Percentiles rank a stretch among this genome's conserved stretches.
These are phyloP conservation scores for Onygena corvina DNA, from an alignment of 2,329 filamentous ascomycete species.

Conservation along the genomic window DNA sequence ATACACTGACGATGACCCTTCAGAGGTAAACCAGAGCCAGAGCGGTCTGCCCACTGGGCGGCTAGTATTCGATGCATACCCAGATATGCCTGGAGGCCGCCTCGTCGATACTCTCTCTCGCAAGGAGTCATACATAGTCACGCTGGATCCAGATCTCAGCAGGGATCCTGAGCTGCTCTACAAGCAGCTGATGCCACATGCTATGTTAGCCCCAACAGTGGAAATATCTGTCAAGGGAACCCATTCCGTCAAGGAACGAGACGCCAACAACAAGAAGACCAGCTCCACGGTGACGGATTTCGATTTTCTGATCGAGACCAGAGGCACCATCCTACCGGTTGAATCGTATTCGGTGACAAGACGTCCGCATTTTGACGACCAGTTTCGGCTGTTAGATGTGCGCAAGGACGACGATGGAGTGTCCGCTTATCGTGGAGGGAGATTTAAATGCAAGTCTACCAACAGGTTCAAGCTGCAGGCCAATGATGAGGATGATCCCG, in stretches of 20 bases:
- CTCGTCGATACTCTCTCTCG: neutral
- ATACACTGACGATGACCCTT: neutral
- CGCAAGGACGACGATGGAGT: slow-evolving; percentile 19
- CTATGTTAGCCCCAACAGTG: slow-evolving; percentile 26
- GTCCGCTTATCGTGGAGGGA: slow-evolving; percentile 21
- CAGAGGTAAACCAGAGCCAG: neutral
- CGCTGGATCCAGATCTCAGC: slow-evolving; percentile 25
- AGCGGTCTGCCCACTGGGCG: neutral
- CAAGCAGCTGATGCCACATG: slow-evolving; percentile 20
- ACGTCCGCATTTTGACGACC: slow-evolving; percentile 1
- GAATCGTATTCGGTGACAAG: neutral
- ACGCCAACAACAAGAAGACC: slow-evolving; percentile 16
- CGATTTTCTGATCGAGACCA: slow-evolving; percentile 21
- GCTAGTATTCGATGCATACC: neutral
- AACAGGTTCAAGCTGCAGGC: slow-evolving; percentile 8
- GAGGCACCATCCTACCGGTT: neutral
- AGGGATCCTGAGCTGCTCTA: slow-evolving; percentile 18
- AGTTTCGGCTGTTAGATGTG: slow-evolving; percentile 14
- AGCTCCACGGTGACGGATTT: slow-evolving; percentile 23
- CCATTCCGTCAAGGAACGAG: slow-evolving; percentile 34
- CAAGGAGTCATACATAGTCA: slow-evolving; percentile 13
- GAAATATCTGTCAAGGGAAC: slow-evolving; percentile 43
- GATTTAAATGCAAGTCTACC: slow-evolving; percentile 14
- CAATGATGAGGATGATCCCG: neutral
- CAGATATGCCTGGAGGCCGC: neutral